Evolutionary conservation across 2,329 filamentous ascomycete genomes (phyloP), one percentile per base, ranked within the genome.

Genomic region (Geosmithia flava): DNA sequence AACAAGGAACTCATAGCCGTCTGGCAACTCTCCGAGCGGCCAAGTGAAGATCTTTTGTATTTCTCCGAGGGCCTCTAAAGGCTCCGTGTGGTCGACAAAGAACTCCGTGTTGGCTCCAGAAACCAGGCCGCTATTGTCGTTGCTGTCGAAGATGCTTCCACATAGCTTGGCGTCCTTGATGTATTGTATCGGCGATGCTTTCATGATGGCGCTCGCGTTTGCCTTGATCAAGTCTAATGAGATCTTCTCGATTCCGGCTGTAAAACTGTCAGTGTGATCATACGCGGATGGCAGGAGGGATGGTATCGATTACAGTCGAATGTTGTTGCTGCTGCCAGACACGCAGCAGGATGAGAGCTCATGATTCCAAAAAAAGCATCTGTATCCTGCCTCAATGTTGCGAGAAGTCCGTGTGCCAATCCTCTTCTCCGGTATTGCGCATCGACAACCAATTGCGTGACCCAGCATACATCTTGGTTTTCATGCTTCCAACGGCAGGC

Each of bases 331-430:
- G 58, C 57, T 37, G 64, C 62, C 44, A 62, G 48, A 54, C 56
- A 62, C 16, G 61, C 56, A 55, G 62, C 62, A 41, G 63, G 63
- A 55, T 68, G 59, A 45, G 65, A 68, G 55, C 63, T 67, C 57
- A 66, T 62, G 46, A 68, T 56, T 45, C 66, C 63, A 51, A 61
- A 68, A 43, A 65, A 52, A 51, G 63, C 57, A 48, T 7, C 19
- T n/a, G 7, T 7, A 16, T 42, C 40, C 7, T 42, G 7, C 15
- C 6, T 7, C 7, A 42, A 16, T 7, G 19, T 6, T 42, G 7
- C n/a, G 16, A 42, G 19, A 42, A 42, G 40, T n/a, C 40, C 40
- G n/a, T 7, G 6, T 6, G 40, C 40, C 6, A 42, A 16, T 20
- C 40, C 40, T 30, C 11, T 6, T 11, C 29, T 30, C 6, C 29